Evolutionary conservation across 176 grass and related monocot species (phyloP).

Genomic region (Guadua angustifolia): DNA sequence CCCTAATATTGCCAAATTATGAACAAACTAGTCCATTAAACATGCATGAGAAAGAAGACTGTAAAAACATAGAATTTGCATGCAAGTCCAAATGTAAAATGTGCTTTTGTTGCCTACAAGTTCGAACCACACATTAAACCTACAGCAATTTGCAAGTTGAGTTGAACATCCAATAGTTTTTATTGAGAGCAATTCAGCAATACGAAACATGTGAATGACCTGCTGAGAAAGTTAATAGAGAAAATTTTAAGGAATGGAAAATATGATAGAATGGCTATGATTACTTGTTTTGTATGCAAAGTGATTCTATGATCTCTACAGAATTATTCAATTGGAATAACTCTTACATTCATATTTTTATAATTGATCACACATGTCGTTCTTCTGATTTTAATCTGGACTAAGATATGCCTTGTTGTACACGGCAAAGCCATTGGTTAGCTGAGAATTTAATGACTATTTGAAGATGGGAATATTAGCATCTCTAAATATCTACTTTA

Average conservation of each 20-base stretch:
- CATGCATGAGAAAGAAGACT: slow-evolving; percentile 7
- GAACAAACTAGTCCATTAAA: background rate
- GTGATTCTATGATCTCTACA: slow-evolving; percentile 2
- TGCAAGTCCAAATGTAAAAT: background rate
- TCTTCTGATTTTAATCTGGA: slow-evolving; percentile 22
- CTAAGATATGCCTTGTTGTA: background rate
- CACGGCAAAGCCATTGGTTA: background rate
- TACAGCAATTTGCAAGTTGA: slow-evolving; percentile 10
- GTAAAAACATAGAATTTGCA: background rate
- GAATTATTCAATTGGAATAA: slow-evolving; percentile 15
- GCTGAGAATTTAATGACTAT: background rate
- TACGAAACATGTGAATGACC: slow-evolving; percentile 18
- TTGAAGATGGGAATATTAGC: background rate
- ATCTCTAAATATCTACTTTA: background rate
- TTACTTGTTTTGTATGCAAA: slow-evolving; percentile 17
- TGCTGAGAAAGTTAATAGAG: background rate
- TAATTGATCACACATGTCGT: slow-evolving; percentile 5
- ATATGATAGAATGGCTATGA: background rate
- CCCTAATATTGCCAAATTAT: background rate
- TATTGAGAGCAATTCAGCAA: background rate
- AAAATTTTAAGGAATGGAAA: background rate
- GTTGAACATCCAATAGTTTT: background rate
- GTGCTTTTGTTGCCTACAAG: background rate
- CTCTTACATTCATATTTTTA: slow-evolving; percentile 15
- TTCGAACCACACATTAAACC: slow-evolving; percentile 20